phyloP scores from a whole-genome alignment of 805 yeast genomes.

The Blastobotrys terrestris region DNA sequence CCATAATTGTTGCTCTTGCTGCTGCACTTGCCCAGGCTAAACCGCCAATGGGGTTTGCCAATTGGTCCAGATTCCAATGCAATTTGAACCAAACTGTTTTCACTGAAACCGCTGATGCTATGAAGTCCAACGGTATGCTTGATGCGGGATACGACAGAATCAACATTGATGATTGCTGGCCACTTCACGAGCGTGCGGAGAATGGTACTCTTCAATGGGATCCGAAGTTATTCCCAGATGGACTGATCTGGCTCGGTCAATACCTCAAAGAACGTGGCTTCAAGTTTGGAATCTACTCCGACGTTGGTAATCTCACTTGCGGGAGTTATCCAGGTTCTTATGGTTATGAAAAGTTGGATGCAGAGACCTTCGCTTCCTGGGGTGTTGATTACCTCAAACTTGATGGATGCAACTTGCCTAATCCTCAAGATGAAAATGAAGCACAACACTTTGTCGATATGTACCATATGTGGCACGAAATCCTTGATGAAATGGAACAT shows the following conservation, averaged over 20 bases:
- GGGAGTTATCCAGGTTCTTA: constrained; percentile 27
- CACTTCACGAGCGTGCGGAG: constrained; percentile 13
- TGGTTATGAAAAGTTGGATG: constrained; percentile 24
- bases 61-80: constrained; percentile 26
- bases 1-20: not conserved
- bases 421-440: constrained; percentile 15
- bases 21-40: not conserved
- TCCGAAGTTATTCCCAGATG: constrained; percentile 24
- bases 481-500: constrained; percentile 23
- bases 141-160: constrained; percentile 26
- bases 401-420: constrained; percentile 25
- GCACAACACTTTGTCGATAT: constrained; percentile 19
- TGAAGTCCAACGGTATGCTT: constrained; percentile 18
- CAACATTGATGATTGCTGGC: constrained; percentile 27
- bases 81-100: constrained; percentile 22
- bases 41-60: constrained; percentile 7
- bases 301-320: constrained; percentile 27
- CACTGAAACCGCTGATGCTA: constrained; percentile 19
- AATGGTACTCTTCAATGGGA: constrained; percentile 16
- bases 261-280: constrained; percentile 21
- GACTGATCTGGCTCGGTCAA: constrained; percentile 21
- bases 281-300: constrained; percentile 27
- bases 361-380: constrained; percentile 23
- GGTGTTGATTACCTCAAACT: constrained; percentile 27
- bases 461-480: constrained; percentile 23